These are phyloP conservation scores for Aspergillus calidoustus DNA, from an alignment of 2,329 filamentous ascomycete species.

Conservation along the genomic window DNA sequence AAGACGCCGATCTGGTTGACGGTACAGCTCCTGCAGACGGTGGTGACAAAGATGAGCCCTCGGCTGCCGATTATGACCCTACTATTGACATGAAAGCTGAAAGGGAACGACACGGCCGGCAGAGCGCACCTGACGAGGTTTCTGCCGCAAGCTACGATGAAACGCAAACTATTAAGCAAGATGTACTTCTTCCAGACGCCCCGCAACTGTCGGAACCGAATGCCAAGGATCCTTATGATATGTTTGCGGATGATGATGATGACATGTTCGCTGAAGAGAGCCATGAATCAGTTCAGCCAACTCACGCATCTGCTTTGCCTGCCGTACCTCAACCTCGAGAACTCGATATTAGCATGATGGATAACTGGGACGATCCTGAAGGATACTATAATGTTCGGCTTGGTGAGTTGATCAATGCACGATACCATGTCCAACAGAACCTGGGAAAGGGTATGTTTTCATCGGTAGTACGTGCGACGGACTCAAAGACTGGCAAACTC, in stretches of 20 bases:
- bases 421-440: conserved; percentile 85
- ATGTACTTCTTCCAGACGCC: conserved; percentile 53
- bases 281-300: conserved; percentile 53
- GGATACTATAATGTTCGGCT: conserved; percentile 96
- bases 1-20: conserved; percentile 72
- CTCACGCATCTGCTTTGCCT: conserved; percentile 55
- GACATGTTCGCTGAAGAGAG: conserved; percentile 90
- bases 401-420: conserved; percentile 84
- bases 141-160: conserved; percentile 63
- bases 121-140: conserved; percentile 62
- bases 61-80: conserved; percentile 92
- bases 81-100: conserved; percentile 88
- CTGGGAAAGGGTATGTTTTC: conserved; percentile 97
- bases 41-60: conserved; percentile 72
- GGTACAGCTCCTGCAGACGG: conserved; percentile 41
- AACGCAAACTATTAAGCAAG: conserved; percentile 57
- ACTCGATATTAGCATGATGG: conserved; percentile 75
- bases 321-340: conserved; percentile 59
- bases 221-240: conserved; percentile 61
- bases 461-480: conserved; percentile 86
- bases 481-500: conserved; percentile 72
- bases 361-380: conserved; percentile 91
- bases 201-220: conserved; percentile 47
- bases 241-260: conserved; percentile 68
- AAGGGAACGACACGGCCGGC: conserved; percentile 69